phyloP scores from a whole-genome alignment of 177 flowering plant species.

The Vitis hybrid region DNA sequence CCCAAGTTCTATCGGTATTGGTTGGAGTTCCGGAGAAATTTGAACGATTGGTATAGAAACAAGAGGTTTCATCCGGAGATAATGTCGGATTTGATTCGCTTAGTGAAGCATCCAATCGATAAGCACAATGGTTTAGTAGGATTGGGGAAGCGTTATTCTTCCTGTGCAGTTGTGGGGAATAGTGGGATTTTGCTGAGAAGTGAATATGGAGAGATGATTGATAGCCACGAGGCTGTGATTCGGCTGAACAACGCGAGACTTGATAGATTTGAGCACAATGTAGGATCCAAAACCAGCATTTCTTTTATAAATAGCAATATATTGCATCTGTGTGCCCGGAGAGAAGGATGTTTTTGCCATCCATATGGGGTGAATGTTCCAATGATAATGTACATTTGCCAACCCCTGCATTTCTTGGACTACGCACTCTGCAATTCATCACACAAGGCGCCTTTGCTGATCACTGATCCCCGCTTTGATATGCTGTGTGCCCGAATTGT shows the following conservation, averaged over 20 bases:
- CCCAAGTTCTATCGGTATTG: constrained; percentile 53
- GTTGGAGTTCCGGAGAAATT: constrained; percentile 52
- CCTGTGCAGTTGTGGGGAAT: constrained; percentile 95
- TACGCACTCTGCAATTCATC: constrained; percentile 65
- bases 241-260: constrained; percentile 83
- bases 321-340: constrained; percentile 72
- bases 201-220: constrained; percentile 64
- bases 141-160: constrained; percentile 31
- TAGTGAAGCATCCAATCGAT: constrained; percentile 57
- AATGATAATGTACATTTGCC: constrained; percentile 86
- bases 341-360: constrained; percentile 77
- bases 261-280: constrained; percentile 45
- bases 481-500: constrained; percentile 76
- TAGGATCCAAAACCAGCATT: constrained; percentile 77
- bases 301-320: constrained; percentile 93
- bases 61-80: constrained; percentile 55
- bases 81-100: constrained; percentile 40
- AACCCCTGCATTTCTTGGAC: constrained; percentile 81
- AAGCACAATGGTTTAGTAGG: constrained; percentile 24
- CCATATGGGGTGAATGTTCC: constrained; percentile 81
- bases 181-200: constrained; percentile 80
- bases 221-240: constrained; percentile 84
- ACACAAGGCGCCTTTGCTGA: constrained; percentile 64
- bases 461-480: constrained; percentile 87
- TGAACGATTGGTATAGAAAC: constrained; percentile 63